phyloP scores from a whole-genome alignment of 306 rosid species.

The Prunus padus region DNA sequence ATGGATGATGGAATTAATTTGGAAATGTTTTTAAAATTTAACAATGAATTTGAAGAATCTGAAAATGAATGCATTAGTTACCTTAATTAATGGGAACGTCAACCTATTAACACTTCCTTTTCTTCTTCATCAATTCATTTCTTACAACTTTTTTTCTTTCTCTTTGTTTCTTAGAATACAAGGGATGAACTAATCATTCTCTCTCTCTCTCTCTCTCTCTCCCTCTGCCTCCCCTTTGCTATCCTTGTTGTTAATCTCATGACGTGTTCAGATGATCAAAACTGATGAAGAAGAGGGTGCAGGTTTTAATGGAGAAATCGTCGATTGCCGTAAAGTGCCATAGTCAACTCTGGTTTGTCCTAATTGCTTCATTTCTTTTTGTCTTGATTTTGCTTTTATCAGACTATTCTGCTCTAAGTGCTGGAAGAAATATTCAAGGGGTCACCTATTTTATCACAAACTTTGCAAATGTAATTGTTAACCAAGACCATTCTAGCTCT shows the following conservation, averaged over 20 bases:
- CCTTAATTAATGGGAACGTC: neutral
- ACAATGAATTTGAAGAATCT: too few species aligned
- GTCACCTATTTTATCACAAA: slow-evolving; percentile 23
- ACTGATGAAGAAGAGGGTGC: neutral
- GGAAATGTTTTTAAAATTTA: neutral
- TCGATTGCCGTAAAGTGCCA: slow-evolving; percentile 16
- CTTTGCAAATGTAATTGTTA: slow-evolving; percentile 10
- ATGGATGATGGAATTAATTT: too few species aligned
- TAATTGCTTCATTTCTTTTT: slow-evolving; percentile 21
- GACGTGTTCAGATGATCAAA: neutral
- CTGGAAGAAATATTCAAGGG: slow-evolving; percentile 6
- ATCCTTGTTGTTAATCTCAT: neutral
- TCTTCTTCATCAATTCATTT: neutral
- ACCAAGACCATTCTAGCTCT: slow-evolving; percentile 1
- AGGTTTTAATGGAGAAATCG: neutral
- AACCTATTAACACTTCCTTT: neutral
- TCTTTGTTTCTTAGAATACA: neutral
- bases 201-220: neutral
- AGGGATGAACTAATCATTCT: neutral
- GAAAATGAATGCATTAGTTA: neutral
- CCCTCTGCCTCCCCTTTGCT: too few species aligned
- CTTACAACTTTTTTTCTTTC: neutral
- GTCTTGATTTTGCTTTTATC: slow-evolving; percentile 32
- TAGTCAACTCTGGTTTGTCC: slow-evolving; percentile 43
- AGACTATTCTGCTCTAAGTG: slow-evolving; percentile 22